These are phyloP conservation scores for Eucalyptus sp. DNA, from an alignment of 345 rosid species.

Conservation along the genomic window DNA sequence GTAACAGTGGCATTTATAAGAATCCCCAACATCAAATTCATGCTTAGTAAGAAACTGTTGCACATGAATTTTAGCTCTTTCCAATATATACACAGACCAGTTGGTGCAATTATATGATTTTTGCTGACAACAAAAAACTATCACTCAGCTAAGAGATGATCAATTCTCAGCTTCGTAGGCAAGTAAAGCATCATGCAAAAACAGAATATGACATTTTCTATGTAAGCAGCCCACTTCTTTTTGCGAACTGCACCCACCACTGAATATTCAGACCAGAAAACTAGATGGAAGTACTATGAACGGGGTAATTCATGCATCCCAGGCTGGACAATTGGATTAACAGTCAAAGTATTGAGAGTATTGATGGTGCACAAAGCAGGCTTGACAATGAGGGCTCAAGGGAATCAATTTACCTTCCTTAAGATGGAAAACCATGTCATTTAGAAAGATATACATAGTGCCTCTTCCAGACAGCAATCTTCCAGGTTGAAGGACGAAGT, in stretches of 20 bases:
- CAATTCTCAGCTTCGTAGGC: background rate
- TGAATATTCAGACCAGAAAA: background rate
- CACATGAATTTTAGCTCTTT: background rate
- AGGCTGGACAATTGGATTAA: background rate
- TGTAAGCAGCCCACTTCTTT: background rate
- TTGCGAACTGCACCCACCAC: background rate
- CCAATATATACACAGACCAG: background rate
- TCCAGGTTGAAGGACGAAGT: constrained; percentile 62
- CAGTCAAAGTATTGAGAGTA: background rate
- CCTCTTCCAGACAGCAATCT: constrained; percentile 70
- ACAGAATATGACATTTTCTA: background rate
- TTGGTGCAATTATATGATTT: background rate
- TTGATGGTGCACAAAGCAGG: background rate
- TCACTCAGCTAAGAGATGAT: background rate
- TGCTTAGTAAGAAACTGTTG: background rate
- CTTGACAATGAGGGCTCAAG: background rate
- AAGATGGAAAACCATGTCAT: constrained; percentile 58
- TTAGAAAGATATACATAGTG: constrained; percentile 49
- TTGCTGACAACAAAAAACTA: background rate
- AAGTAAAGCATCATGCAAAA: background rate
- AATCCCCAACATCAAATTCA: background rate
- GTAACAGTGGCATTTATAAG: background rate
- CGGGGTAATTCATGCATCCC: background rate
- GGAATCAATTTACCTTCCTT: constrained; percentile 34
- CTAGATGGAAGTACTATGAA: background rate